Percentiles rank a stretch among this genome's conserved stretches.
These are phyloP conservation scores for Corymbia calophylla DNA, from an alignment of 441 rosid genomes.

Conservation along the genomic window DNA sequence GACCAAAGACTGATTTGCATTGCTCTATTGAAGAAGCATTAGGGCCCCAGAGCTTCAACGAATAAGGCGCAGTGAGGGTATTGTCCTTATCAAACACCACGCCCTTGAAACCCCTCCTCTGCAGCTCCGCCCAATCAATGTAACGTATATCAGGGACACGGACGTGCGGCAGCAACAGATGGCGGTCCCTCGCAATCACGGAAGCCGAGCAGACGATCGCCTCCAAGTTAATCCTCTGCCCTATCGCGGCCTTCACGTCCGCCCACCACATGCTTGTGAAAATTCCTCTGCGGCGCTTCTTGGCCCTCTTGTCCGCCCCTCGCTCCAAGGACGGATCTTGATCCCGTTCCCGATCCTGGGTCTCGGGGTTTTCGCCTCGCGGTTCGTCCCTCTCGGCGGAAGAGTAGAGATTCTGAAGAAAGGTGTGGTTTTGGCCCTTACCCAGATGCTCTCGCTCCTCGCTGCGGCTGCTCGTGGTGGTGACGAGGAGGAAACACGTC, in stretches of 20 bases:
- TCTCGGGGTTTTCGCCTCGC: constrained; percentile 21
- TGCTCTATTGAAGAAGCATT: constrained; percentile 51
- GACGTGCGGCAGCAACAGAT: constrained; percentile 74
- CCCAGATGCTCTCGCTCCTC: constrained; percentile 3
- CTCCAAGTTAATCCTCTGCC: constrained; percentile 82
- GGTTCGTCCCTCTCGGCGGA: constrained; percentile 15
- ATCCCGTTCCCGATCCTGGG: constrained; percentile 14
- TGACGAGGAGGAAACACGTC: constrained; percentile 24
- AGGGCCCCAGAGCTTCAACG: constrained; percentile 65
- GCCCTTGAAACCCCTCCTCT: constrained; percentile 68
- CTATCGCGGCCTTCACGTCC: constrained; percentile 79
- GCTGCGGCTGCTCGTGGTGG: constrained; percentile 23
- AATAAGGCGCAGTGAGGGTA: constrained; percentile 85
- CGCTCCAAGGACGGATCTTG: neutral
- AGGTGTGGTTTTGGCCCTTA: constrained; percentile 10
- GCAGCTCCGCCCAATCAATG: constrained; percentile 84
- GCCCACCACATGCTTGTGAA: constrained; percentile 93
- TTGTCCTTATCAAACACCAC: constrained; percentile 97
- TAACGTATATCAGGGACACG: constrained; percentile 59
- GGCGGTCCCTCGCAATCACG: constrained; percentile 53
- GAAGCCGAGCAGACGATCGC: constrained; percentile 63
- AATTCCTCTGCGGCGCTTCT: constrained; percentile 12
- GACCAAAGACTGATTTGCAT: constrained; percentile 82
- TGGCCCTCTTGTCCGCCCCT: neutral
- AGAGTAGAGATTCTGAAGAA: constrained; percentile 29